These are phyloP conservation scores for Diutina neorugosa DNA, from an alignment of 1,139 yeast species.

Conservation along the genomic window DNA sequence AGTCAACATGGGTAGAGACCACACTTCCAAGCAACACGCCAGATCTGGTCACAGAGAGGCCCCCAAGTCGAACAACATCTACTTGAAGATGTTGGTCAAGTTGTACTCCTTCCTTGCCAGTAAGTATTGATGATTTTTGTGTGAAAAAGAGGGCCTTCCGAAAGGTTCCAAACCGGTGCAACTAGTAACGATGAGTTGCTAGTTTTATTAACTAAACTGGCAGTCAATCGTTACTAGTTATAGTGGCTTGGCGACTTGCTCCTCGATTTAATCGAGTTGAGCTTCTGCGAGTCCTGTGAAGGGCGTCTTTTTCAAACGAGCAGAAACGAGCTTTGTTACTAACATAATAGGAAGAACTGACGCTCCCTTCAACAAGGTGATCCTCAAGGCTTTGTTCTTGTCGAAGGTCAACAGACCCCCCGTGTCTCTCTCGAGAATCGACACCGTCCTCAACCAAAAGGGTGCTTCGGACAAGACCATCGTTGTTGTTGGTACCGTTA, in stretches of 20 bases:
- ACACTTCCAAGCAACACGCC: constrained; percentile 90
- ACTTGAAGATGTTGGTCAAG: constrained; percentile 95
- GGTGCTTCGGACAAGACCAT: constrained; percentile 87
- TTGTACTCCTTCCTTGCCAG: constrained; percentile 99
- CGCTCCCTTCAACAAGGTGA: constrained; percentile 96
- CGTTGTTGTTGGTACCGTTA: constrained; percentile 98
- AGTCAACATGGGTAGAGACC: constrained; percentile 87
- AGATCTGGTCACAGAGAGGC: constrained; percentile 96
- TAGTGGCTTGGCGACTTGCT: constrained; percentile 3
- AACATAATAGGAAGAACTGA: constrained; percentile 83
- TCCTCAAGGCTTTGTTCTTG: constrained; percentile 88
- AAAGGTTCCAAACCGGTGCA: neutral
- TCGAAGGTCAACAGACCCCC: constrained; percentile 99
- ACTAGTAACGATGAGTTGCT: constrained; percentile 1
- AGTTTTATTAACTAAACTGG: neutral
- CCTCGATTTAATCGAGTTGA: constrained; percentile 1
- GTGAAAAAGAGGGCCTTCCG: neutral
- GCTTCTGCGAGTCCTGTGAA: constrained; percentile 4
- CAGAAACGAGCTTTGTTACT: constrained; percentile 37
- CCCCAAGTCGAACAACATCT: constrained; percentile 98
- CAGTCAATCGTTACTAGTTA: constrained; percentile 1
- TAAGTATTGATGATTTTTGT: constrained; percentile 35
- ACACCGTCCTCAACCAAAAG: constrained; percentile 70
- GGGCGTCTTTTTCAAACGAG: constrained; percentile 40
- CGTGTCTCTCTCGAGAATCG: constrained; percentile 86